Percentiles rank a stretch among this genome's conserved stretches.
Evolutionary conservation across 345 rosid species (phyloP).

Genomic region (Pistacia atlantica): DNA sequence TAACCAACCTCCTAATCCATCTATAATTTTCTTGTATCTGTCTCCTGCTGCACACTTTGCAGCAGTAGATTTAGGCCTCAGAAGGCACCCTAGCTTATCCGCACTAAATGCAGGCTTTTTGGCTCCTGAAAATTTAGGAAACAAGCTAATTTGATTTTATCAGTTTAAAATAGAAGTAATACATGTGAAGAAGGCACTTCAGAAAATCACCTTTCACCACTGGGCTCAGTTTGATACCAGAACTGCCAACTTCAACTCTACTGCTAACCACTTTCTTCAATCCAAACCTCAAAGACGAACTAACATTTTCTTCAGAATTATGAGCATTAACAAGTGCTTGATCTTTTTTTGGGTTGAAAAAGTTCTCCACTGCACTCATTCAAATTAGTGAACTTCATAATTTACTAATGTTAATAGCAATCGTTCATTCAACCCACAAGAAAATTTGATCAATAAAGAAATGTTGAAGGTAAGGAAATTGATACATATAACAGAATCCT

Average conservation of each 20-base stretch:
- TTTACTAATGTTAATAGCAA: background rate
- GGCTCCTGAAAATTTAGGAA: conserved; percentile 21
- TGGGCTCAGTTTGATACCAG: conserved; percentile 20
- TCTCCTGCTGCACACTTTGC: background rate
- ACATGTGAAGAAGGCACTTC: background rate
- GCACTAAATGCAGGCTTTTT: conserved; percentile 16
- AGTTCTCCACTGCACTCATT: conserved; percentile 42
- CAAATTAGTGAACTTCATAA: background rate
- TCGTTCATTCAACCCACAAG: background rate
- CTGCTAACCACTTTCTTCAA: conserved; percentile 3
- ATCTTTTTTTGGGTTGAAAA: conserved; percentile 42
- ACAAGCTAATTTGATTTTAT: conserved; percentile 15
- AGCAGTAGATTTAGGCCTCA: conserved; percentile 15
- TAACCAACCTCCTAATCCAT: conserved; percentile 53
- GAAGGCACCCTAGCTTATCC: conserved; percentile 26
- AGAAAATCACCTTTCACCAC: conserved; percentile 20
- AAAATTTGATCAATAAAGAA: conserved; percentile 1
- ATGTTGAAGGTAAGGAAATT: background rate
- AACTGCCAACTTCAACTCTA: conserved; percentile 14
- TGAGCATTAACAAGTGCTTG: conserved; percentile 18
- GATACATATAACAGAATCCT: background rate
- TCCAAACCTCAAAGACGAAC: conserved; percentile 10
- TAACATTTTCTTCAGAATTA: conserved; percentile 20
- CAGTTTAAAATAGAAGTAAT: background rate
- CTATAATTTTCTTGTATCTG: conserved; percentile 34